These are phyloP conservation scores for Leccinum fibrillosum DNA, from an alignment of 768 basidiomycete genomes.

Conservation along the genomic window DNA sequence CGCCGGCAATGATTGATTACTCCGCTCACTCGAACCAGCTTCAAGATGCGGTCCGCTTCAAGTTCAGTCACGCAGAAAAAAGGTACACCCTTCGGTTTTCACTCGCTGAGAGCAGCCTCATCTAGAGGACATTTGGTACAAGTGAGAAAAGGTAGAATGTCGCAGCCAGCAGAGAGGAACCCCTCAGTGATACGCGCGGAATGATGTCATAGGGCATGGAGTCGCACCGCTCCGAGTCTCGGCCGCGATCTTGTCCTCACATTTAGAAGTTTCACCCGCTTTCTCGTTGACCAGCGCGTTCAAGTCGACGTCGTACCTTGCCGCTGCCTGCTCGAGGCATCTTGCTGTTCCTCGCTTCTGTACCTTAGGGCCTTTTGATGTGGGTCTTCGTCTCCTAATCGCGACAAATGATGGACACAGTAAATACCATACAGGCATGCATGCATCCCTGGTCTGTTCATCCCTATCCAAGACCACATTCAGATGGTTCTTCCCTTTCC, in stretches of 20 bases:
- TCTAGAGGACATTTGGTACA: neutral
- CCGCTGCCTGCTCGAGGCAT: neutral
- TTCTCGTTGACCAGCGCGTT: neutral
- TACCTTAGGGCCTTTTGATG: neutral
- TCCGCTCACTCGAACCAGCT: neutral
- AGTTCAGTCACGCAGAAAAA: neutral
- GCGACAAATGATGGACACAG: neutral
- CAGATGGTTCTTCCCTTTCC: neutral
- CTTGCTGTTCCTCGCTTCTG: neutral
- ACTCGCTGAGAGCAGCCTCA: neutral
- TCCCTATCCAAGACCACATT: neutral
- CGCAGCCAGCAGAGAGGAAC: neutral
- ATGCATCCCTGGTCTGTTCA: neutral
- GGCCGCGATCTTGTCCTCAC: neutral
- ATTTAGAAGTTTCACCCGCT: neutral
- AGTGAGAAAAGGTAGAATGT: neutral
- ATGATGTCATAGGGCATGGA: slow-evolving; percentile 1
- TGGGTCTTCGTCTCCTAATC: slow-evolving; percentile 1
- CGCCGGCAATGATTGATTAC: neutral
- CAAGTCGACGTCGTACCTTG: neutral
- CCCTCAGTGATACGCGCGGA: neutral
- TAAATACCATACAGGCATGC: neutral
- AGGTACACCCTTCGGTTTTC: neutral
- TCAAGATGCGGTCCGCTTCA: neutral
- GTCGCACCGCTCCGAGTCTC: neutral